Conservation (phyloP, 768 basidiomycete species). For the Mycena vulgaris region DNA sequence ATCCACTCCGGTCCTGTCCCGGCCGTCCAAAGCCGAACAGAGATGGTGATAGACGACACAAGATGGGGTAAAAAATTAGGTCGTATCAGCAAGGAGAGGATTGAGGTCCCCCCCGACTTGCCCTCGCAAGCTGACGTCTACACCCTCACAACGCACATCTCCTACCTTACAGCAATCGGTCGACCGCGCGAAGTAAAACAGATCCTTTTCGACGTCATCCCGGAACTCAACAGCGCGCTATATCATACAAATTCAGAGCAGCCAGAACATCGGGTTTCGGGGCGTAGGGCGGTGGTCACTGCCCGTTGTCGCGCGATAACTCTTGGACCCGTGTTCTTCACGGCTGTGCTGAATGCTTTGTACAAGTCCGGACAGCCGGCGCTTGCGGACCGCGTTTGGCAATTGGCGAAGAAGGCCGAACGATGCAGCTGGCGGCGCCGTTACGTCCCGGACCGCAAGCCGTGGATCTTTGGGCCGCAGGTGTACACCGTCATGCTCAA, state of each 20-base stretch:
- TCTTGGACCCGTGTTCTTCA: constrained; percentile 75
- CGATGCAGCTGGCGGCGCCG: constrained; percentile 62
- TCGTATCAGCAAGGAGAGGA: constrained; percentile 20
- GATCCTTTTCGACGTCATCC: constrained; percentile 70
- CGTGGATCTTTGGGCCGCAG: constrained; percentile 78
- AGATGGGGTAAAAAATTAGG: constrained; percentile 11
- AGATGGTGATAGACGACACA: constrained; percentile 2
- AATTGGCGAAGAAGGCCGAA: constrained; percentile 73
- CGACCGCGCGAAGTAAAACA: constrained; percentile 58
- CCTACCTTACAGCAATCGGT: constrained; percentile 67
- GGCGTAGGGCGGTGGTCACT: constrained; percentile 42
- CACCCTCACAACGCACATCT: constrained; percentile 68
- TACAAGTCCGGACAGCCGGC: constrained; percentile 68
- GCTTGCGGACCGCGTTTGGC: constrained; percentile 76
- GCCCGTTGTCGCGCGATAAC: constrained; percentile 59
- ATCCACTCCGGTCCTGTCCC: background rate
- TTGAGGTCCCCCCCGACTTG: constrained; percentile 22
- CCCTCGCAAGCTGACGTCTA: constrained; percentile 55
- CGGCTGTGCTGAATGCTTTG: constrained; percentile 72
- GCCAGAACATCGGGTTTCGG: constrained; percentile 43
- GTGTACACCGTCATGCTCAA: constrained; percentile 84
- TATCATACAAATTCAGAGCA: constrained; percentile 50
- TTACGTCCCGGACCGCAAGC: constrained; percentile 46
- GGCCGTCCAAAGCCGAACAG: background rate
- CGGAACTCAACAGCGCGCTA: constrained; percentile 58